phyloP scores from a whole-genome alignment of 257 asterid species.

The Solanum gracilifrons region DNA sequence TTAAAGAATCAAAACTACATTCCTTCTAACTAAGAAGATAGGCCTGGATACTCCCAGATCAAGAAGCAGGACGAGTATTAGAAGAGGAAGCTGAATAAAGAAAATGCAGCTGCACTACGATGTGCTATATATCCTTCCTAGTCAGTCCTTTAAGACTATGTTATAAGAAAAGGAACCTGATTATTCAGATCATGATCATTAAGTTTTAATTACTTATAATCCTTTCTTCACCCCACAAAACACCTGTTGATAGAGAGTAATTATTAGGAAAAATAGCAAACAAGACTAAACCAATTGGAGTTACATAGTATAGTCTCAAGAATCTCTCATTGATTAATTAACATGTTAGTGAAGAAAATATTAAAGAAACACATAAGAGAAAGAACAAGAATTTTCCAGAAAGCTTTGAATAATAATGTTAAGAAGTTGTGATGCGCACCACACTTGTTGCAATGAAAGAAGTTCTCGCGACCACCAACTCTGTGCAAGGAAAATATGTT shows the following conservation, averaged over 20 bases:
- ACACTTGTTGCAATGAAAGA: slow-evolving; percentile 87
- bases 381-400: background rate
- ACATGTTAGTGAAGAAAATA: background rate
- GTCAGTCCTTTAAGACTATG: background rate
- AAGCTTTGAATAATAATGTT: background rate
- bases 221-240: background rate
- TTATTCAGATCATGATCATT: background rate
- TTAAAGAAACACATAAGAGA: background rate
- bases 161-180: background rate
- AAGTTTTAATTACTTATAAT: background rate
- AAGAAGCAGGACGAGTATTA: background rate
- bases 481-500: slow-evolving; percentile 14
- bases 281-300: background rate
- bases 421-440: slow-evolving; percentile 30
- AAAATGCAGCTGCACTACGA: background rate
- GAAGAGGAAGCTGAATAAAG: background rate
- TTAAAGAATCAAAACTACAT: background rate
- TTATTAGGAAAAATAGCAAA: background rate
- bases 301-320: background rate
- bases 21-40: background rate
- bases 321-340: background rate
- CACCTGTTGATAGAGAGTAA: background rate
- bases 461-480: slow-evolving; percentile 83
- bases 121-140: background rate
- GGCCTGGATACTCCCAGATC: background rate